Base-by-base conservation (phyloP, 2,329 filamentous ascomycete species). In the Colletotrichum chrysophilum region DNA sequence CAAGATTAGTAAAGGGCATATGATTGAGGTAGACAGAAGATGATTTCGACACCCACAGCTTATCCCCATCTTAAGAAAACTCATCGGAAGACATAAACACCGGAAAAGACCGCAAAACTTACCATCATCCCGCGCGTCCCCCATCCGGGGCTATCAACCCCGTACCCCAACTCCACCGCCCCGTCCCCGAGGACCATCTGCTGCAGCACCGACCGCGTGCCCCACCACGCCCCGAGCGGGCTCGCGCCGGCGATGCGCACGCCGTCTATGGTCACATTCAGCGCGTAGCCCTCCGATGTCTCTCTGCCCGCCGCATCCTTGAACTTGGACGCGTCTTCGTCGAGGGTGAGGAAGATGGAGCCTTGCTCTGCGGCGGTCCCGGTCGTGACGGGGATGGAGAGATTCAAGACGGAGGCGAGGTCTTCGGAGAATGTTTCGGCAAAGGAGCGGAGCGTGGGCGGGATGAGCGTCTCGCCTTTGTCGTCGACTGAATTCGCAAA, bases 161-260 rank as follows among this genome's bases (percentile, higher is more conserved):
- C 84, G 5, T 78, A 81, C 14, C 90, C 89, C n/a, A 81, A 76
- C 0, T 85, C 81, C 16, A 92, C 77, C 10, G 81, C 79, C 5
- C 83, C 82, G 21, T 85, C 78, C 4, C 81, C 80, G 24, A 90
- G 79, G 28, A 87, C 75, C 5, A 87, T 85, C 77, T 87, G 88
- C 77, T 92, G 90, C 5, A 92, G 79, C 10, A 92, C 77, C 2
- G 89, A 89, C 36, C 90, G 85, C 0, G 90, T 91, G 48, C 87
- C 90, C 90, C 90, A 92, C 88, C 89, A 92, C 67, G 85, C 87
- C 12, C 90, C 90, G 7, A 91, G 84, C 1, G 90, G 86, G 66
- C 89, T 90, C 8, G 89, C 88, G 2, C 90, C 90, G 4, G 83
- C 82, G 77, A 92, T 88, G 13, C 81, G 83, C 16, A 91, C 81